Base-by-base conservation (phyloP, 192 early-diverging fungal species). In the Umbelopsis vinacea region DNA sequence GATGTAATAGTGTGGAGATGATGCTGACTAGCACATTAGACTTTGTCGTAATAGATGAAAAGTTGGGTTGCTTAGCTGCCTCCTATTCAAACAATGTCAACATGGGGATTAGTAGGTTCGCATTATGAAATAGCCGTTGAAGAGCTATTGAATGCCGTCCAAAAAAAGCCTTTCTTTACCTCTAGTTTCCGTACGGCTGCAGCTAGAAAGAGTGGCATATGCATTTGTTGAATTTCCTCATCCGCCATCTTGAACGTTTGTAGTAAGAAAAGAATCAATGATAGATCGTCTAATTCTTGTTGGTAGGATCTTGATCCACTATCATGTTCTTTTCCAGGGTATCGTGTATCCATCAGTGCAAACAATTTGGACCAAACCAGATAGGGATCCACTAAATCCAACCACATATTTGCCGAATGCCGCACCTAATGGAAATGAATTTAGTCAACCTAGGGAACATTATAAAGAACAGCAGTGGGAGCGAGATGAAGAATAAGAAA, bases 321-420 rank as follows among this genome's bases (percentile, higher is more conserved):
- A n/a, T 17, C 48, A 2, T 19, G 11, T n/a, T 48, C 66, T 21
- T 81, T 50, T 4, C 38, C 73, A 6, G 80, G 81, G 23, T 85
- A 84, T 43, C 78, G 71, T 3, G 82, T 74, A 29, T 87, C 80
- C 0, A 92, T 76, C 17, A 86, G 72, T 38, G 82, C 80, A 17
- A 88, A 86, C 6, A 94, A 76, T 53, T 91, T 88, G 52, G 86
- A 86, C 93, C 94, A 96, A 14, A 94, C 87, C n/a, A 93, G 74
- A 66, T 89, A 90, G 6, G 95, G 93, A 46, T 95, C 92, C n/a
- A 94, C 82, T 89, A 93, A 91, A 69, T 95, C 93, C 26, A 98
- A 78, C 80, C 94, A 93, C 94, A 96, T 95, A 37, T 89, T 91
- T 1, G 92, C 92, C 15, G 92, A 91, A 76, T 94, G 93, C 21